Evolutionary conservation across 768 basidiomycete species (phyloP).

Genomic region (Grammothele lineata): DNA sequence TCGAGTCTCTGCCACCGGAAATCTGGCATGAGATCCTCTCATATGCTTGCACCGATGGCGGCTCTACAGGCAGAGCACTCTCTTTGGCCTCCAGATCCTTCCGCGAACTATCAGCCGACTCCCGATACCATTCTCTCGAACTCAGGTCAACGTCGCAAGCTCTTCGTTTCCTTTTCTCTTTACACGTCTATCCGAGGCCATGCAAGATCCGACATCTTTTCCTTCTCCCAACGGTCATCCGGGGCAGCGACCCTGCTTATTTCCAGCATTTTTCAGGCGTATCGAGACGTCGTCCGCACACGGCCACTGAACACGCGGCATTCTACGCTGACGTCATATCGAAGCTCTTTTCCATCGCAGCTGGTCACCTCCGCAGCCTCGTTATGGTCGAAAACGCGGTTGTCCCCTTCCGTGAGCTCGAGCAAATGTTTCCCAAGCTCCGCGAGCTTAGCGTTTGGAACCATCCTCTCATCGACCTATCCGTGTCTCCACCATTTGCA

Average conservation of each 20-base stretch:
- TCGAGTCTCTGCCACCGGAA: background rate
- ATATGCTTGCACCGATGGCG: constrained; percentile 7
- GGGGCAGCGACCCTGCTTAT: no score
- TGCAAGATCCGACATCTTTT: background rate
- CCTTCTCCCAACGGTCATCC: no score
- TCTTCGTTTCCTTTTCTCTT: background rate
- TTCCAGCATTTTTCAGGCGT: background rate
- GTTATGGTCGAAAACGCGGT: background rate
- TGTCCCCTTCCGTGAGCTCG: background rate
- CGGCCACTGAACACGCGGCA: background rate
- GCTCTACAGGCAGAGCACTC: constrained; percentile 4
- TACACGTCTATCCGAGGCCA: background rate
- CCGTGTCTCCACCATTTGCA: background rate
- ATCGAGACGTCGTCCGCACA: background rate
- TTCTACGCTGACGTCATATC: background rate
- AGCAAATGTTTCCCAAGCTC: background rate
- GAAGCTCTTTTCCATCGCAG: background rate
- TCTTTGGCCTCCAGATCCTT: background rate
- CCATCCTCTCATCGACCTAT: background rate
- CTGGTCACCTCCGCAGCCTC: background rate
- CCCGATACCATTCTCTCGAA: background rate
- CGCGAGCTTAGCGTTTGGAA: background rate
- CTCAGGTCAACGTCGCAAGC: background rate
- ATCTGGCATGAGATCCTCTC: background rate
- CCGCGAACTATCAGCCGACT: background rate